Evolutionary conservation across 108 stramenopile genomes (phyloP), one percentile per base, ranked within the genome.

Genomic region (Phaeodactylum tricornutum): DNA sequence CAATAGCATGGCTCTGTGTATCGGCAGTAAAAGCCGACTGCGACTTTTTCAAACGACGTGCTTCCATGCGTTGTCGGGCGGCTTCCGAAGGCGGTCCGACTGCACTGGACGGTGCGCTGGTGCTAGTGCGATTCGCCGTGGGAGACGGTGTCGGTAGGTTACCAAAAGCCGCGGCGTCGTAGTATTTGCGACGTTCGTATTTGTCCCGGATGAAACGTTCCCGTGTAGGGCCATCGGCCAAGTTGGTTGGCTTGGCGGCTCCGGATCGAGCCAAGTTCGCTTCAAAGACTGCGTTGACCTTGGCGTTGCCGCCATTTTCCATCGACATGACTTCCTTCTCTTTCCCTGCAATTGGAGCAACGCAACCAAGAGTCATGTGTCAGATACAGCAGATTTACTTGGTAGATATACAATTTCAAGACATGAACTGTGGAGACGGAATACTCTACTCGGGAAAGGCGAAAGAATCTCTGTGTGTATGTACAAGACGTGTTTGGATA

Each of bases 161-260:
- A 15, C 43, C 38, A 21, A 66, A 44, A 0, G 79, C 69, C 20
- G 63, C 3, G 0, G 75, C 54, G 58, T 91, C 77, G 57, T 72
- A 91, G 44, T 60, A 91, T 63, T 91, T 91, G 33, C 89, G 79
- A 24, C 89, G 73, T 65, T 93, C 92, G 63, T 93, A 93, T 58
- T 93, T 93, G 69, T 93, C 87, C 9, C 92, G 81, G 50, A 93
- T 87, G 69, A 71, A 93, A 14, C 87, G 71, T 58, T 93, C 92
- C 16, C 92, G 68, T 0, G 75, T 74, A 9, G 67, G 79, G 24
- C 81, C 81, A 63, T 64, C 64, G 32, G 87, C 84, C 22, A 62
- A 50, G 51, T 69, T 70, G 55, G 68, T 47, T 0, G 91, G 91
- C 48, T 87, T 87, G 26, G 46, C 34, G 12, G 34, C 48, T 29